Evolutionary conservation across 441 rosid genomes (phyloP), one percentile per base, ranked within the genome.

Genomic region (Aquilaria agallochum): DNA sequence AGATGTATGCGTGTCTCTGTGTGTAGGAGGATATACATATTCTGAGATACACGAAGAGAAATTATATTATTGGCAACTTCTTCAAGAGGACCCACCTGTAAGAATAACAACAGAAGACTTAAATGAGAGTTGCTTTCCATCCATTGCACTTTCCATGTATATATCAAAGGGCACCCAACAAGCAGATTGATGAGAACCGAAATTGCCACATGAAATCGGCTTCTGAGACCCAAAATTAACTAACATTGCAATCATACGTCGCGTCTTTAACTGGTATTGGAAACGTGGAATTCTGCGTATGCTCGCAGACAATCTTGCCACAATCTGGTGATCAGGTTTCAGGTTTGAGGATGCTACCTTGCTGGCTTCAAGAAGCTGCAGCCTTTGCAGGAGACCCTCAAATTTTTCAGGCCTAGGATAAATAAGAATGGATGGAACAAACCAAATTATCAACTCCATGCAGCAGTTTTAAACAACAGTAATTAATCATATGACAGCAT

Each of bases 81-180:
- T 55, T 64, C 32, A 53, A 66, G 53, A 53, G 31, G 32, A 62
- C 53, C 68, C 69, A 80, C 93, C 86, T 45, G 84, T 50, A 56
- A 84, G 85, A 44, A 78, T 53, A 61, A 59, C 68, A 63, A 76
- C 69, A 31, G 79, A 75, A 56, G 93, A 79, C 59, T 69, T 75
- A 49, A 77, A 56, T 59, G 78, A 75, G 67, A 84, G 86, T 63
- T 80, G 84, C 68, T 60, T 82, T 55, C 78, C 89, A 40, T 82
- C 90, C 88, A 84, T 74, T 50, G 80, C 76, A 63, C 72, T 77
- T 79, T 87, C 90, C 80, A 84, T 72, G 68, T 60, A 84, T 55
- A 84, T 74, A 72, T 87, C 93, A 75, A 84, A 80, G 57, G 73
- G 63, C 63, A 77, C 83, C 90, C 90, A 87, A 68, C 82, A 78